A percentile compares a stretch with the other conserved stretches of the same genome.
phyloP scores from a whole-genome alignment of 768 basidiomycete species.

The Tulasnella sp. region DNA sequence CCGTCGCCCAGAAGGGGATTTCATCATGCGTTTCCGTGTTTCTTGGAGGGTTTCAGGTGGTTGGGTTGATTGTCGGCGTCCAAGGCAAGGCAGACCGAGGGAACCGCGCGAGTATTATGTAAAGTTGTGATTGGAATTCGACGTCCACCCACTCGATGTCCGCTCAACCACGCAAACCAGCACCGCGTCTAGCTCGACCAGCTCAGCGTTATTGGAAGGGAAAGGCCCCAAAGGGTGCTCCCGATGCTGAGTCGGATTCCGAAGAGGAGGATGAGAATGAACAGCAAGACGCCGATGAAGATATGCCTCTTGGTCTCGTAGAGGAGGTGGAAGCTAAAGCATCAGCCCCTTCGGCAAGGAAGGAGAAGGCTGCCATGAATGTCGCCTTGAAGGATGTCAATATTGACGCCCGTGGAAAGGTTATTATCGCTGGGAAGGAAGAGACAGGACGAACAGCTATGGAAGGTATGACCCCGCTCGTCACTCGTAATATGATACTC shows the following conservation, averaged over 20 bases:
- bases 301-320: slow-evolving; percentile 43
- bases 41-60: too few relatives aligned
- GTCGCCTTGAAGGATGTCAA: slow-evolving; percentile 67
- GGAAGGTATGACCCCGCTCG: too few relatives aligned
- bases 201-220: slow-evolving; percentile 85
- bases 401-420: slow-evolving; percentile 67
- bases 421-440: slow-evolving; percentile 63
- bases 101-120: neutral
- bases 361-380: slow-evolving; percentile 38
- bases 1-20: too few relatives aligned
- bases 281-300: slow-evolving; percentile 28
- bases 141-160: too few relatives aligned
- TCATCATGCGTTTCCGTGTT: too few relatives aligned
- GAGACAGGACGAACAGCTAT: slow-evolving; percentile 63
- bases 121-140: neutral
- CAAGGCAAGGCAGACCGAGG: neutral
- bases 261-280: slow-evolving; percentile 41
- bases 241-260: slow-evolving; percentile 45
- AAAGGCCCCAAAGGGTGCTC: slow-evolving; percentile 65
- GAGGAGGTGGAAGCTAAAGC: slow-evolving; percentile 34
- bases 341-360: slow-evolving; percentile 31
- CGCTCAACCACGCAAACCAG: slow-evolving; percentile 37
- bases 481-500: too few relatives aligned
- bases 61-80: too few relatives aligned
- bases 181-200: slow-evolving; percentile 64